Percentiles rank a stretch among this genome's conserved stretches.
These are phyloP conservation scores for Avena sativa DNA, from an alignment of 176 grass and related monocot species.

Conservation along the genomic window DNA sequence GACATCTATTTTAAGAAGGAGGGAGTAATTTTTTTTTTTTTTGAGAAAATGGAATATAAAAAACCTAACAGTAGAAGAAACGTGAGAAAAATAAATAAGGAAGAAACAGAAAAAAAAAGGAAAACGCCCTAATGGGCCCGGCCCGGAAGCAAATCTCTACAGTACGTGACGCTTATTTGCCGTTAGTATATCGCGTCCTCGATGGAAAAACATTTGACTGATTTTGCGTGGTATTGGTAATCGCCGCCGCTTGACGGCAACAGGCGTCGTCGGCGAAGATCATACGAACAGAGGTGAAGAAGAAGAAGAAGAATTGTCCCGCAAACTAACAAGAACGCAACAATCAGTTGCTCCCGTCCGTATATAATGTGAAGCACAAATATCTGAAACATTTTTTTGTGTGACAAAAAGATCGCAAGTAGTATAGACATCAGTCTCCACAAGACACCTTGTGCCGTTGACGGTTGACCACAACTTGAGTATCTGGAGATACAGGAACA, in stretches of 20 bases:
- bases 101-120: no score
- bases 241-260: neutral
- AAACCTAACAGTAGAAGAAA: no score
- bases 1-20: no score
- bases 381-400: neutral
- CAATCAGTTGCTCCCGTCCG: neutral
- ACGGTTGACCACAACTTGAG: neutral
- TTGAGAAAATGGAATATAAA: no score
- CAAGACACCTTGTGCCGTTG: neutral
- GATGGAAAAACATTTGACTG: neutral
- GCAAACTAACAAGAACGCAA: neutral
- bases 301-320: neutral
- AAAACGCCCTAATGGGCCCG: no score
- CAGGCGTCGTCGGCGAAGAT: neutral
- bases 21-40: no score
- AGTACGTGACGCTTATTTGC: no score
- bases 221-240: neutral
- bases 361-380: slow-evolving; percentile 10
- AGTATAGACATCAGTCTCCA: neutral
- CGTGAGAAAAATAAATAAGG: no score
- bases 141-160: no score
- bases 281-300: neutral
- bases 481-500: slow-evolving; percentile 5
- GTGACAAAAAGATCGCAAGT: neutral
- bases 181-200: no score